Evolutionary conservation across 148 eudicot genomes (phyloP).

Genomic region (Vaccinium corymbosum): DNA sequence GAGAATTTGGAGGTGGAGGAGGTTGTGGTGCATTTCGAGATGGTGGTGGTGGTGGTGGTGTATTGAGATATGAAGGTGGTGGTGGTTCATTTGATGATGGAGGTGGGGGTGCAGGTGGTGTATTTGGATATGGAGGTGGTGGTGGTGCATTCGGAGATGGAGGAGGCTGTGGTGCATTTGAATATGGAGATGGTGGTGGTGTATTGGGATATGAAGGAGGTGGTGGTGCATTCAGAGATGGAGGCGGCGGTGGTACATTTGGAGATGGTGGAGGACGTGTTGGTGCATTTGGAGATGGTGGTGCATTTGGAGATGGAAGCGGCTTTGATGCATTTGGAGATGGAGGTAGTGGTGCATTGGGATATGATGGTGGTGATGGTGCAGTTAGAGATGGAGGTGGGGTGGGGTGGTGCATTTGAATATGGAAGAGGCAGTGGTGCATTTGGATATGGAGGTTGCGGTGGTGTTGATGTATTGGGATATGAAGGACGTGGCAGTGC

Average conservation of each 20-base stretch:
- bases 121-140: constrained; percentile 15
- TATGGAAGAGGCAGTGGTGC: constrained; percentile 11
- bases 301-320: constrained; percentile 26
- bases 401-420: constrained; percentile 27
- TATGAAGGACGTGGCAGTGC: neutral
- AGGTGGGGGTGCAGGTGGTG: constrained; percentile 23
- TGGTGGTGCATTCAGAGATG: constrained; percentile 26
- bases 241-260: constrained; percentile 19
- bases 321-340: constrained; percentile 25
- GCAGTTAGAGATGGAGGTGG: constrained; percentile 24
- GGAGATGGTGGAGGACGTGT: constrained; percentile 26
- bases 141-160: constrained; percentile 22
- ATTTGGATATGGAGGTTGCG: constrained; percentile 22
- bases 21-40: constrained; percentile 24
- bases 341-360: constrained; percentile 10
- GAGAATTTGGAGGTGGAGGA: constrained; percentile 8
- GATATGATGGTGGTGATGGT: constrained; percentile 2
- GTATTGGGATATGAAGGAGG: neutral
- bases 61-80: neutral
- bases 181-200: neutral
- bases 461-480: neutral
- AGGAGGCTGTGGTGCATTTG: neutral
- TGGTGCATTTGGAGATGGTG: constrained; percentile 17
- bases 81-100: constrained; percentile 26
- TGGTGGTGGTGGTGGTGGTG: constrained; percentile 25